Evolutionary conservation across 2,329 filamentous ascomycete species (phyloP).

Genomic region (Alternaria sp.): DNA sequence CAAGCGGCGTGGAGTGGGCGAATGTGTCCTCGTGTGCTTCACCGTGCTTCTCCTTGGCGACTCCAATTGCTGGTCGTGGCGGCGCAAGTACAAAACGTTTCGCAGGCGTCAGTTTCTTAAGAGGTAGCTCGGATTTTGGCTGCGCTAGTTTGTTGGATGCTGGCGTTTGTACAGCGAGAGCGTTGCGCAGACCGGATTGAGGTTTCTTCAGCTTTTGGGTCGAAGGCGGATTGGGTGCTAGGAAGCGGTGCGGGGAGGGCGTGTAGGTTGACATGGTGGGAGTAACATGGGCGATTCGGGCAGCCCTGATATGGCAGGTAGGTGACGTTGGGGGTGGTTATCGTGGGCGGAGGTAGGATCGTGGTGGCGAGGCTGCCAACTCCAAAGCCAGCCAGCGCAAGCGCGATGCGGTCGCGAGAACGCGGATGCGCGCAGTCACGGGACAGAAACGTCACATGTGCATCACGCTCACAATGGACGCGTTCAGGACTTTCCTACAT

Average conservation of each 20-base stretch:
- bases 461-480: not conserved
- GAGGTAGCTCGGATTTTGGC: constrained; percentile 7
- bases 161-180: constrained; percentile 24
- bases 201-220: constrained; percentile 34
- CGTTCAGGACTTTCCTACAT: not conserved
- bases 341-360: constrained; percentile 7
- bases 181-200: constrained; percentile 36
- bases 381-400: not conserved
- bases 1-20: constrained; percentile 21
- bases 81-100: constrained; percentile 45
- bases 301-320: not conserved
- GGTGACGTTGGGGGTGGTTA: not conserved
- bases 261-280: constrained; percentile 37
- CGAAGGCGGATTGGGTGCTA: constrained; percentile 30
- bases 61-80: constrained; percentile 16
- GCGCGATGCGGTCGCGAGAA: constrained; percentile 12
- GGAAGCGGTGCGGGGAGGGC: constrained; percentile 48
- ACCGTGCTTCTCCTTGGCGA: constrained; percentile 10
- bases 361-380: not conserved
- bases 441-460: not conserved
- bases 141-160: not conserved
- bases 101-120: constrained; percentile 37
- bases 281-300: constrained; percentile 5
- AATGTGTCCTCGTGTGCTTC: constrained; percentile 2
- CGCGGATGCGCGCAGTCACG: constrained; percentile 29